Base-by-base conservation (phyloP, 2,329 filamentous ascomycete genomes). In the Epichloe sp. region DNA sequence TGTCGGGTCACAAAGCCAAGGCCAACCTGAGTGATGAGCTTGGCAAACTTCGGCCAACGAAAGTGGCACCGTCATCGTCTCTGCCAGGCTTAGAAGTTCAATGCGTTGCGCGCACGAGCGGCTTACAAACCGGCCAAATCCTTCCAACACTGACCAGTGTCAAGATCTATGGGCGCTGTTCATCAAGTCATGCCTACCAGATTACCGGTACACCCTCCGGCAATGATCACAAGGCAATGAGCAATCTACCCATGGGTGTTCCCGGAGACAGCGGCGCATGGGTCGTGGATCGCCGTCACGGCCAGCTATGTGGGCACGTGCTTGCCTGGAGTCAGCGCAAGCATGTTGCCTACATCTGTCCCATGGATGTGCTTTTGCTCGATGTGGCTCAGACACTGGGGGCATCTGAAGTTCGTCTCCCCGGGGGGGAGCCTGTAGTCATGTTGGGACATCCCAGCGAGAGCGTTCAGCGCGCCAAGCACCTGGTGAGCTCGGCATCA, bases 211-310 rank as follows among this genome's bases (percentile, higher is more conserved):
- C 62, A 5, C 56, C 65, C 1, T 55, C 62, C 8, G 0, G 14
- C 49, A 2, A 31, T 41, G 23, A 38, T 43, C 7, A 48, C 52
- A 5, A 57, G 55, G 35, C 56, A 53, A 10, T 48, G 57, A 4
- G 56, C 57, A 43, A 57, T 48, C 11, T 65, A 0, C 70, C 76
- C 0, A 71, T 84, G 26, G 80, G 80, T 2, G 80, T 93, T 12
- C 90, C 90, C 2, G 91, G 91, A 17, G 91, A 97, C 64, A 91
- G 85, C 6, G 91, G 91, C 4, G 91, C 91, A 0, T 97, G 91
- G 91, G 80, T 97, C 4, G 82, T 96, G 15, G 86, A 91, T 58
- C 84, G 86, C 52, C 76, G 77, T 5, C 75, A 82, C n/a, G 88
- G 88, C 1, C 79, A 82, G 38, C 80, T 96, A 3, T 93, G 88